Percentiles rank a stretch among this genome's conserved stretches.
phyloP scores from a whole-genome alignment of 2,329 filamentous ascomycete genomes.

The Alternaria atra region DNA sequence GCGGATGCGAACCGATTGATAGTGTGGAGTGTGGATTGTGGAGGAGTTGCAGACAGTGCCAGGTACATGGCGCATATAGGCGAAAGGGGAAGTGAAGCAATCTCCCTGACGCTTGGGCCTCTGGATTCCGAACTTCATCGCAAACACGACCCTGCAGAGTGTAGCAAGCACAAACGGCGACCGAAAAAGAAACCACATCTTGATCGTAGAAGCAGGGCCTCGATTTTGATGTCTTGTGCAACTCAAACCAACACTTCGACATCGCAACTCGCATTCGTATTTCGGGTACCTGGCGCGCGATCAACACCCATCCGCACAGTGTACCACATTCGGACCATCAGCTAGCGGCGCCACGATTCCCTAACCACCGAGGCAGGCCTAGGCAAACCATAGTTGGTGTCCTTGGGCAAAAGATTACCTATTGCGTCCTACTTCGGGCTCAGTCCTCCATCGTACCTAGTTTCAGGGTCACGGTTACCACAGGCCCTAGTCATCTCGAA shows the following conservation, averaged over 20 bases:
- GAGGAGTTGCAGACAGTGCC: constrained; percentile 6
- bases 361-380: background rate
- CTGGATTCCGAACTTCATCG: background rate
- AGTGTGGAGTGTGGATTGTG: constrained; percentile 8
- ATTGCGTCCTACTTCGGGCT: background rate
- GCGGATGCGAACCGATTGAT: constrained; percentile 7
- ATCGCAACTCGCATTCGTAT: background rate
- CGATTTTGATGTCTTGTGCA: background rate
- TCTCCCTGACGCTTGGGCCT: constrained; percentile 20
- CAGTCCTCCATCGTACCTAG: background rate
- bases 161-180: background rate
- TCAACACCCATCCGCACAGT: background rate
- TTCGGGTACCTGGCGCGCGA: background rate
- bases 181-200: background rate
- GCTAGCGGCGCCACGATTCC: background rate
- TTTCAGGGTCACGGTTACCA: background rate
- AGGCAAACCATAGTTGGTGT: background rate
- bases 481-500: background rate
- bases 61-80: constrained; percentile 15
- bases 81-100: constrained; percentile 17
- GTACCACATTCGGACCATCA: constrained; percentile 2
- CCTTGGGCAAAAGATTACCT: background rate
- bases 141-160: background rate
- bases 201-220: background rate
- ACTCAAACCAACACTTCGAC: background rate